Evolutionary conservation across 768 basidiomycete genomes (phyloP), one percentile per base, ranked within the genome.

Genomic region (Pluteus cervinus): DNA sequence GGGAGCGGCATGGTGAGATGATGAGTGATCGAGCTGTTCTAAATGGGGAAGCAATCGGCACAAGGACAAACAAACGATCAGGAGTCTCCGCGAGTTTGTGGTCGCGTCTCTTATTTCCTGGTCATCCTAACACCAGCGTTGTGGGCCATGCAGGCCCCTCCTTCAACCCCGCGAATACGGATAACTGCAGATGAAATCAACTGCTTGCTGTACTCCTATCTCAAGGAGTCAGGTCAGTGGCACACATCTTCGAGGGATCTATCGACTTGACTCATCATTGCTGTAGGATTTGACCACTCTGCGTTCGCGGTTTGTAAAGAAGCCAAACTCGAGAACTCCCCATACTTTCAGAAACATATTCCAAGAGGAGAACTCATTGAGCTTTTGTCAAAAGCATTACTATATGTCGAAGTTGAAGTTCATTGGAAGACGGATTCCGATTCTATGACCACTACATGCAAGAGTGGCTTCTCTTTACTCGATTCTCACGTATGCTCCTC

Each of bases 111-210:
- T n/a, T n/a, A n/a, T n/a, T n/a, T n/a, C n/a, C n/a, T n/a, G n/a
- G n/a, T n/a, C n/a, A n/a, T n/a, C n/a, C n/a, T n/a, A n/a, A n/a
- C n/a, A n/a, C n/a, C n/a, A n/a, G n/a, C n/a, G n/a, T n/a, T n/a
- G n/a, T n/a, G n/a, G n/a, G n/a, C n/a, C n/a, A n/a, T n/a, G n/a
- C n/a, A n/a, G n/a, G n/a, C n/a, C n/a, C n/a, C n/a, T n/a, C n/a
- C n/a, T n/a, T n/a, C 69, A 52, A 56, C 58, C 29, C 60, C 68
- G 38, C 69, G 72, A 34, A 71, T 83, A 33, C 69, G 71, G 22
- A 81, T 88, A 45, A 76, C 79, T 26, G 81, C 86, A 24, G 86
- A 89, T 47, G 85, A 90, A 54, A 69, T 91, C 43, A 91, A 91
- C 55, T 86, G 81, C 50, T 75, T 90, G 44, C 81, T 91, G 32